Evolutionary conservation across 805 yeast species (phyloP).

Genomic region (Metschnikowia arizonensis): DNA sequence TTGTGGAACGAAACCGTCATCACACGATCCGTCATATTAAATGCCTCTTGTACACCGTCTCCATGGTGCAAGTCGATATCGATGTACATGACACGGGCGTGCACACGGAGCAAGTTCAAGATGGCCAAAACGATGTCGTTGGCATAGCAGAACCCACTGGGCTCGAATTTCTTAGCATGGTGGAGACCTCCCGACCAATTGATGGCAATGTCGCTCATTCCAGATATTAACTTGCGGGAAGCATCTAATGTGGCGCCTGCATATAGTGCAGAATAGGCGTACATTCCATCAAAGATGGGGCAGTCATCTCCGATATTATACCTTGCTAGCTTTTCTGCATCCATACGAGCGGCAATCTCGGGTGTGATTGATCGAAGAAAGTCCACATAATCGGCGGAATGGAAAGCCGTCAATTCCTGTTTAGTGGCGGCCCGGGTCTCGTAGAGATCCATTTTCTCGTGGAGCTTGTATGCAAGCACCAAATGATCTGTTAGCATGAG

Average conservation of each 20-base stretch:
- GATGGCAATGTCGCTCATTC: constrained; percentile 88
- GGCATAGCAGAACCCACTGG: constrained; percentile 92
- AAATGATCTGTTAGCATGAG: constrained; percentile 91
- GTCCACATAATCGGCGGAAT: constrained; percentile 79
- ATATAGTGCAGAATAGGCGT: constrained; percentile 81
- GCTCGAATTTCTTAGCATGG: constrained; percentile 93
- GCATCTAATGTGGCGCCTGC: constrained; percentile 96
- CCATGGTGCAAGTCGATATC: constrained; percentile 97
- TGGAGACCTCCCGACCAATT: constrained; percentile 97
- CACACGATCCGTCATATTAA: constrained; percentile 89
- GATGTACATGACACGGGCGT: constrained; percentile 87
- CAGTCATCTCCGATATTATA: constrained; percentile 94
- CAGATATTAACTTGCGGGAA: constrained; percentile 76
- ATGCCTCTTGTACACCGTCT: constrained; percentile 97
- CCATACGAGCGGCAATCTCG: constrained; percentile 57
- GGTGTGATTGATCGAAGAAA: constrained; percentile 77
- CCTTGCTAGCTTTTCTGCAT: constrained; percentile 52
- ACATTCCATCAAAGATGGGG: constrained; percentile 92
- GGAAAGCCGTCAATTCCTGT: constrained; percentile 77
- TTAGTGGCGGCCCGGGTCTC: constrained; percentile 77
- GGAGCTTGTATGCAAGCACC: constrained; percentile 77
- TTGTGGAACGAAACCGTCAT: constrained; percentile 97
- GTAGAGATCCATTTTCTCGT: constrained; percentile 87
- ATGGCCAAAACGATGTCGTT: constrained; percentile 92
- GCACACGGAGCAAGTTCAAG: constrained; percentile 77